These are phyloP conservation scores for Butyriboletus loyo DNA, from an alignment of 768 basidiomycete species.

Conservation along the genomic window DNA sequence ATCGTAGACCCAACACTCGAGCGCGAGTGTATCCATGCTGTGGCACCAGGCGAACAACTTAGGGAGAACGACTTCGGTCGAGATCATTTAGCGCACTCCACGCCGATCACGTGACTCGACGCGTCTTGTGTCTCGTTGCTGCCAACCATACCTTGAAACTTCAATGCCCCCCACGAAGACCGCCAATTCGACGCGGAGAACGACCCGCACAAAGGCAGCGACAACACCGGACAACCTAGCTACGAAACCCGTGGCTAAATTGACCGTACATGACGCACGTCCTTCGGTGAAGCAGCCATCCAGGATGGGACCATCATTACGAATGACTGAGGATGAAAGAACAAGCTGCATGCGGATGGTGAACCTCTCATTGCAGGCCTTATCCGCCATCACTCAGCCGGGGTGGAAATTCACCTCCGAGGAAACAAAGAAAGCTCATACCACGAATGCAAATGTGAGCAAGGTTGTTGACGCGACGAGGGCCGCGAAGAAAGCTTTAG, in stretches of 20 bases:
- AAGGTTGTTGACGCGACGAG: conserved; percentile 32
- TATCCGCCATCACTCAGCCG: conserved; percentile 50
- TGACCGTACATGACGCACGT: conserved; percentile 25
- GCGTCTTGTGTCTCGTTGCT: conserved; percentile 2
- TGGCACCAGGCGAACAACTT: too few species aligned
- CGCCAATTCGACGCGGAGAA: conserved; percentile 2
- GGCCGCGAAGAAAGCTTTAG: conserved; percentile 44
- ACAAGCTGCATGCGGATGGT: conserved; percentile 58
- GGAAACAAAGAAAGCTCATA: conserved; percentile 24
- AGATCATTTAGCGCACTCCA: too few species aligned
- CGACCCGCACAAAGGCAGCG: conserved; percentile 11
- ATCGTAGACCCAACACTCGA: too few species aligned
- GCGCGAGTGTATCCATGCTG: too few species aligned
- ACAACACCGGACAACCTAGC: neutral
- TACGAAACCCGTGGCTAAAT: conserved; percentile 25
- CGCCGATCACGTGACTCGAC: conserved; percentile 9
- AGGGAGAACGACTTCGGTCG: too few species aligned
- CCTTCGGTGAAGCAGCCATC: conserved; percentile 29
- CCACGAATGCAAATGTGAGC: conserved; percentile 27
- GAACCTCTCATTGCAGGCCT: conserved; percentile 56
- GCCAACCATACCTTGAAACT: neutral
- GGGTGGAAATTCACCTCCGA: conserved; percentile 52
- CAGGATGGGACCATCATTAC: neutral
- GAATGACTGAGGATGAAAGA: conserved; percentile 35
- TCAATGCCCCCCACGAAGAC: conserved; percentile 15